Conservation (phyloP, 148 eudicot genomes). For the Persicaria maculosa region DNA sequence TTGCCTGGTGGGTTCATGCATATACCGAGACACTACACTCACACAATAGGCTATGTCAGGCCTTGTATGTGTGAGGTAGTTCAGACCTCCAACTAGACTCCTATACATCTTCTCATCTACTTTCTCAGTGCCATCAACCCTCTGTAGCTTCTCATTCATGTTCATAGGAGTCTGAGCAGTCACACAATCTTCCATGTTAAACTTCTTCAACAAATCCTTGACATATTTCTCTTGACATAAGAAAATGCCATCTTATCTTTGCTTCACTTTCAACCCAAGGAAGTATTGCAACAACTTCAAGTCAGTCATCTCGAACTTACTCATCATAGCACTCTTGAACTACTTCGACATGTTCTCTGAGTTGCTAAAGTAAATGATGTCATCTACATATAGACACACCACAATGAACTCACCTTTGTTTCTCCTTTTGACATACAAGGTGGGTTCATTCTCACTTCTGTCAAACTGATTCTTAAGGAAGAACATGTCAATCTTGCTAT, state of each 20-base stretch:
- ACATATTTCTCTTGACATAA: constrained; percentile 15
- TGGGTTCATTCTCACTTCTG: constrained; percentile 13
- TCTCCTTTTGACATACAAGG: constrained; percentile 15
- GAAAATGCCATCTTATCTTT: constrained; percentile 11
- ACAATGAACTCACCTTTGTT: constrained; percentile 8
- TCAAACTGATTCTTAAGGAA: neutral
- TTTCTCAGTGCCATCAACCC: too few species aligned
- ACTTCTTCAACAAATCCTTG: constrained; percentile 7
- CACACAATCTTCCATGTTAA: constrained; percentile 8
- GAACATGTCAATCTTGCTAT: too few species aligned
- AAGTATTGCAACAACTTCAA: constrained; percentile 13
- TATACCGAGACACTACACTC: too few species aligned
- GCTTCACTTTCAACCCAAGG: constrained; percentile 19
- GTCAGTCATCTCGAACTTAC: constrained; percentile 22
- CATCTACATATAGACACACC: constrained; percentile 22
- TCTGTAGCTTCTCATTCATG: constrained; percentile 3
- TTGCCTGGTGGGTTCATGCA: too few species aligned
- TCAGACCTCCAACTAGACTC: too few species aligned
- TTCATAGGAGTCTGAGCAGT: constrained; percentile 14
- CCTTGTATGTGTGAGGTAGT: too few species aligned
- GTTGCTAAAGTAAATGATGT: neutral
- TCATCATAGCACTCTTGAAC: neutral
- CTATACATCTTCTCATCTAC: too few species aligned
- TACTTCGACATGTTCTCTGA: neutral
- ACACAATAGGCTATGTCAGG: too few species aligned